Percentiles rank a stretch among this genome's conserved stretches.
These are phyloP conservation scores for Candida oleophila DNA, from an alignment of 805 yeast species.

Conservation along the genomic window DNA sequence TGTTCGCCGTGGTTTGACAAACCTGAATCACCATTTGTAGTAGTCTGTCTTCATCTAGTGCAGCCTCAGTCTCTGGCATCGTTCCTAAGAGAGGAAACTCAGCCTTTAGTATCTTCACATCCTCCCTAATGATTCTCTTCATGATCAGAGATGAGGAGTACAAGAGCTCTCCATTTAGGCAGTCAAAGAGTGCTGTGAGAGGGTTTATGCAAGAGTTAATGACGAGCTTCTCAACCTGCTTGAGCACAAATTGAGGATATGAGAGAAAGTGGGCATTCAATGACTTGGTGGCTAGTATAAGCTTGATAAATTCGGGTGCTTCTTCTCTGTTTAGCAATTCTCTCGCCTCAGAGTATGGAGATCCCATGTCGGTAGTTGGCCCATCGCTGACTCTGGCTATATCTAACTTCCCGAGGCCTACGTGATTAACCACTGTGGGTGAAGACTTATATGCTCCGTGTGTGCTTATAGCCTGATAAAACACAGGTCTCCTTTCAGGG, in stretches of 20 bases:
- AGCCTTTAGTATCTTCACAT: slow-evolving; percentile 39
- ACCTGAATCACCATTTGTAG: slow-evolving; percentile 29
- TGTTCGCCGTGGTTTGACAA: slow-evolving; percentile 45
- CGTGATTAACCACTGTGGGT: slow-evolving; percentile 47
- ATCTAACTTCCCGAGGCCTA: slow-evolving; percentile 67
- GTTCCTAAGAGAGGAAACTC: slow-evolving; percentile 23
- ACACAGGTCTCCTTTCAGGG: slow-evolving; percentile 45
- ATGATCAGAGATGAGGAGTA: slow-evolving; percentile 38
- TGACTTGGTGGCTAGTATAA: slow-evolving; percentile 19
- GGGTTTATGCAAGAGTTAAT: slow-evolving; percentile 86
- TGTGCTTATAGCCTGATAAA: slow-evolving; percentile 74
- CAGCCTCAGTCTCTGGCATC: slow-evolving; percentile 28
- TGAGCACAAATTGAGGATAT: slow-evolving; percentile 47
- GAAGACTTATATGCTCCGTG: slow-evolving; percentile 72
- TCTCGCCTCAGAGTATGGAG: not conserved
- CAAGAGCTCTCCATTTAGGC: slow-evolving; percentile 74
- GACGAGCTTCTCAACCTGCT: slow-evolving; percentile 71
- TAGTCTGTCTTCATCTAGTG: slow-evolving; percentile 33
- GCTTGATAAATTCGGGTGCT: slow-evolving; percentile 19
- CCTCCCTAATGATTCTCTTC: slow-evolving; percentile 44
- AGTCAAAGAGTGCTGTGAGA: slow-evolving; percentile 72
- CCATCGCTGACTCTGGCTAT: slow-evolving; percentile 38
- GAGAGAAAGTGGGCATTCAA: slow-evolving; percentile 27
- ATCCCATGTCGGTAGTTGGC: not conserved
- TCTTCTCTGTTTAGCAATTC: slow-evolving; percentile 18